Evolutionary conservation across 2,329 filamentous ascomycete species (phyloP).

Genomic region (Colletotrichum viniferum): DNA sequence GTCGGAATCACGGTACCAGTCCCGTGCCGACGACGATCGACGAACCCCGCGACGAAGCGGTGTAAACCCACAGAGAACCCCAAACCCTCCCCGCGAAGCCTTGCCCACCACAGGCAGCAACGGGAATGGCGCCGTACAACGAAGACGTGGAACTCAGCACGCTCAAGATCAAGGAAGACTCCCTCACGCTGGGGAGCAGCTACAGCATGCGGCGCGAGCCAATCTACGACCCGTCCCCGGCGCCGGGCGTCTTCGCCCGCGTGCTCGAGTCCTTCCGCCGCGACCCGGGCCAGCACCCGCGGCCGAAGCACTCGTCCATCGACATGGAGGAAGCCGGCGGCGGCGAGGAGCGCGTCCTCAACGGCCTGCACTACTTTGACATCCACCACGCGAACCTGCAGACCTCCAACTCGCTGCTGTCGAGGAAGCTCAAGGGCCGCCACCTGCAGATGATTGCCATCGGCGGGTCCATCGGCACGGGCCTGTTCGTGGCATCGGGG

Average conservation of each 20-base stretch:
- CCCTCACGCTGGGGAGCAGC: conserved; percentile 52
- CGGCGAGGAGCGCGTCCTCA: conserved; percentile 30
- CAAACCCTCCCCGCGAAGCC: background rate
- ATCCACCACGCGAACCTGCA: conserved; percentile 67
- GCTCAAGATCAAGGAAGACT: conserved; percentile 64
- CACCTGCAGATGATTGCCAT: conserved; percentile 99
- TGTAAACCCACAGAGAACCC: background rate
- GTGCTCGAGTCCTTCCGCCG: conserved; percentile 68
- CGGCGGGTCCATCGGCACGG: conserved; percentile 88
- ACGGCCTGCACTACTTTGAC: conserved; percentile 58
- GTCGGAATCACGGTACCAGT: background rate
- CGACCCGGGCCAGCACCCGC: conserved; percentile 57
- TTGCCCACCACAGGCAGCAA: background rate
- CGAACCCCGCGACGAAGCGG: background rate
- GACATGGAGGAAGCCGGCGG: conserved; percentile 30
- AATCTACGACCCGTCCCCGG: conserved; percentile 42
- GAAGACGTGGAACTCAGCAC: conserved; percentile 60
- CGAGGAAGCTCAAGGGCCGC: conserved; percentile 78
- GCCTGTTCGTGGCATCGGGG: conserved; percentile 86
- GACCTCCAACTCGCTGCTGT: conserved; percentile 76
- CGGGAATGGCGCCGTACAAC: conserved; percentile 38
- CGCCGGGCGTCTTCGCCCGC: conserved; percentile 40
- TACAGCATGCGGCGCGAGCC: conserved; percentile 59
- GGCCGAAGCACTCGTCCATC: conserved; percentile 44
- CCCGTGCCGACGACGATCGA: background rate